Percentiles rank a stretch among this genome's conserved stretches.
phyloP scores from a whole-genome alignment of 2,329 filamentous ascomycete species.

The Colletotrichum eleusines region DNA sequence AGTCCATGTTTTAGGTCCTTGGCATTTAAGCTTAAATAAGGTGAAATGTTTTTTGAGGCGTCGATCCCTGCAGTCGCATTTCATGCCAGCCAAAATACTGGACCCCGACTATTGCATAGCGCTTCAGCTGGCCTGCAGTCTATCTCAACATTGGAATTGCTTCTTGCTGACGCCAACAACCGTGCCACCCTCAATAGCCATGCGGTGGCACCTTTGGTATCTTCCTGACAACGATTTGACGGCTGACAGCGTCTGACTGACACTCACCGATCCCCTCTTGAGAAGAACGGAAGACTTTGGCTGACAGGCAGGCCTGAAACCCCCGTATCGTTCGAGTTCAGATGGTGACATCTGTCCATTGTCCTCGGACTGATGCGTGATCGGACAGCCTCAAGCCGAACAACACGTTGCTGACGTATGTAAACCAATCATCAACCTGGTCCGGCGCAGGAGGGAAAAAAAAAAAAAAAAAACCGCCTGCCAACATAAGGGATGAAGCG shows the following conservation, averaged over 20 bases:
- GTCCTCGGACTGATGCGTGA: not conserved
- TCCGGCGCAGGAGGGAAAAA: too few relatives aligned
- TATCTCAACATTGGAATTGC: not conserved
- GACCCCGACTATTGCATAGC: constrained; percentile 8
- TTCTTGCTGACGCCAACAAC: not conserved
- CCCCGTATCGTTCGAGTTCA: too few relatives aligned
- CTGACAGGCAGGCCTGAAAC: not conserved
- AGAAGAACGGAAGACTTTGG: not conserved
- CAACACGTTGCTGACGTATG: not conserved
- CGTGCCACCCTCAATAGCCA: not conserved
- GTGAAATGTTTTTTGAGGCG: not conserved
- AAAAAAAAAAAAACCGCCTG: too few relatives aligned
- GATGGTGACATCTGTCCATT: not conserved
- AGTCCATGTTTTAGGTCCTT: not conserved
- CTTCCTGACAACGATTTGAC: not conserved
- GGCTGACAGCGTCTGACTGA: not conserved
- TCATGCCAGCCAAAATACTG: not conserved
- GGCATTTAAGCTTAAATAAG: constrained; percentile 17
- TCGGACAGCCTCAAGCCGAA: not conserved
- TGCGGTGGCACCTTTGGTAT: not conserved
- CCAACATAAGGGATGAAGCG: not conserved
- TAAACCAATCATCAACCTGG: not conserved
- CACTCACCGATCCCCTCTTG: not conserved
- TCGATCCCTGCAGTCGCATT: not conserved
- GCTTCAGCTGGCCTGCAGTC: constrained; percentile 10